A percentile compares a stretch with the other conserved stretches of the same genome.
phyloP scores from a whole-genome alignment of 768 basidiomycete species.

The Steccherinum ochraceum region DNA sequence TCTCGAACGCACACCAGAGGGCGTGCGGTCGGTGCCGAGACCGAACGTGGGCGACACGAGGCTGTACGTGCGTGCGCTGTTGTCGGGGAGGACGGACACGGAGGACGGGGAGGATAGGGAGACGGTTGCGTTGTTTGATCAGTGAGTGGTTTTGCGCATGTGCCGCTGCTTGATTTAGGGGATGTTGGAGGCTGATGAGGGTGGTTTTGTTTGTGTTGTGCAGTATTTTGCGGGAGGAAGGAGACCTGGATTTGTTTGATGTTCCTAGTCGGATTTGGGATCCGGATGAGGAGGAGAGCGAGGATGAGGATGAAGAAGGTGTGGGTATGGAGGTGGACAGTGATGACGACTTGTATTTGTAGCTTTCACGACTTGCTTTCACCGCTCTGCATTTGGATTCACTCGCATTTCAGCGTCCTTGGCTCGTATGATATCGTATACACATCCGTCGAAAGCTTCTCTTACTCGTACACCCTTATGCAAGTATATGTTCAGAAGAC shows the following conservation, averaged over 20 bases:
- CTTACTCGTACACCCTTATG: not conserved
- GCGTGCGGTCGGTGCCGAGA: constrained; percentile 40
- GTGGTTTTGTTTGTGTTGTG: not conserved
- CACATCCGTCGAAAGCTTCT: not conserved
- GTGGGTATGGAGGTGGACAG: constrained; percentile 4
- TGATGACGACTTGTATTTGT: not conserved
- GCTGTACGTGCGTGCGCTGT: constrained; percentile 31
- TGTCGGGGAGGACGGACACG: constrained; percentile 20
- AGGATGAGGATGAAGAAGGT: constrained; percentile 15
- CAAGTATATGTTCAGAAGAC: not conserved
- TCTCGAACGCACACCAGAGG: constrained; percentile 39
- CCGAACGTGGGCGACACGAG: constrained; percentile 27
- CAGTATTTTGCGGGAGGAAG: constrained; percentile 58
- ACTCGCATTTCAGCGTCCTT: too few relatives aligned
- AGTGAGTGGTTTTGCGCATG: constrained; percentile 35
- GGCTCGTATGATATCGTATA: not conserved
- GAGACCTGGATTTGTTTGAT: constrained; percentile 48
- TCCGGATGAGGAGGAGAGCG: constrained; percentile 23
- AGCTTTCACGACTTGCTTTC: not conserved
- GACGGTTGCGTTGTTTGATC: constrained; percentile 65
- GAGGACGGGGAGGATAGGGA: constrained; percentile 35
- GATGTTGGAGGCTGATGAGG: not conserved
- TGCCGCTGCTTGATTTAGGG: constrained; percentile 5
- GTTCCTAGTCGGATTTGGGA: constrained; percentile 26
- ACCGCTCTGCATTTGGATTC: not conserved